A percentile compares a stretch with the other conserved stretches of the same genome.
Conservation (phyloP, 2,329 filamentous ascomycete species). For the Fusarium penzigii region DNA sequence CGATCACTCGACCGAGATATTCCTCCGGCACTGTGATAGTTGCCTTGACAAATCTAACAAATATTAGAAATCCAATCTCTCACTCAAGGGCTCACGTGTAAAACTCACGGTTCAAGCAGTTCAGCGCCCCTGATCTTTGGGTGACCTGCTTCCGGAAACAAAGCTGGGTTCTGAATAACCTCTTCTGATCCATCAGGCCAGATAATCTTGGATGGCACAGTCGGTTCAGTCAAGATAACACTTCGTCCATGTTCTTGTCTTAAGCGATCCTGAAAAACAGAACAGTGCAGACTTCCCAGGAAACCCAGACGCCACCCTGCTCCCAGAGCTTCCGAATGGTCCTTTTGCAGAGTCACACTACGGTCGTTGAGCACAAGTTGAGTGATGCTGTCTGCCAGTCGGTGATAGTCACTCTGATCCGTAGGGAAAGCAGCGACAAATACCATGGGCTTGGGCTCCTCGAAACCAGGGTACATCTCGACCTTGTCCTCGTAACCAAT, state of each 20-base stretch:
- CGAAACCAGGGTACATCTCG: slow-evolving; percentile 84
- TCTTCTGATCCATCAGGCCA: slow-evolving; percentile 76
- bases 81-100: background rate
- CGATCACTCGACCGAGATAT: slow-evolving; percentile 91
- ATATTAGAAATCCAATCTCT: background rate
- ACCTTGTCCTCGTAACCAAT: slow-evolving; percentile 76
- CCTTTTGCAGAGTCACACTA: slow-evolving; percentile 90
- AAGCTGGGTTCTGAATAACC: slow-evolving; percentile 80
- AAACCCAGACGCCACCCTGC: slow-evolving; percentile 95
- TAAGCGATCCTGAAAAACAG: slow-evolving; percentile 96
- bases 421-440: slow-evolving; percentile 97
- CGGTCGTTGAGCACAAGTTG: slow-evolving; percentile 94
- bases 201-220: slow-evolving; percentile 85
- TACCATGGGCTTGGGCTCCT: slow-evolving; percentile 98
- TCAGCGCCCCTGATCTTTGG: slow-evolving; percentile 45
- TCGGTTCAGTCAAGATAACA: slow-evolving; percentile 96
- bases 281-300: slow-evolving; percentile 94
- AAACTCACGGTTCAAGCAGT: slow-evolving; percentile 52
- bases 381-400: slow-evolving; percentile 89
- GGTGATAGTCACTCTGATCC: slow-evolving; percentile 82
- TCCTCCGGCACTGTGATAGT: slow-evolving; percentile 93
- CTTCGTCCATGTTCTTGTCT: slow-evolving; percentile 91
- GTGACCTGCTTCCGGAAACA: slow-evolving; percentile 74
- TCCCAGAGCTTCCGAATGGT: slow-evolving; percentile 89
- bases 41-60: slow-evolving; percentile 64